Evolutionary conservation across 2,329 filamentous ascomycete genomes (phyloP).

Genomic region (Iodosphaeria phyllophila): DNA sequence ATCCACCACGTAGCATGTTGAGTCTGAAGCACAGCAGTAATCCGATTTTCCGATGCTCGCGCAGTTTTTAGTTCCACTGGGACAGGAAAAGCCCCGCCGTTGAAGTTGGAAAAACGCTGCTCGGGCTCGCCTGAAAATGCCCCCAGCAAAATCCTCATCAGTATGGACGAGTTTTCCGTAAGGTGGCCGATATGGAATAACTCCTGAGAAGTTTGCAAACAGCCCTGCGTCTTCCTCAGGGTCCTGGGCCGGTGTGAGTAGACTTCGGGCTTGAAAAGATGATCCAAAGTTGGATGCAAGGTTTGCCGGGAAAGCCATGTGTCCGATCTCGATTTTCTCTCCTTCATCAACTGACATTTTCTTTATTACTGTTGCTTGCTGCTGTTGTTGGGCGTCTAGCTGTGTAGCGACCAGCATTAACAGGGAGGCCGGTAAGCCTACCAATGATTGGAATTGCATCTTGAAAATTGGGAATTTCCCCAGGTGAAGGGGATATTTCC

Average conservation of each 20-base stretch:
- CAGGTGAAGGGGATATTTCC: no score
- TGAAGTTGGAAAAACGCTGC: slow-evolving; percentile 28
- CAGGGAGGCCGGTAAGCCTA: slow-evolving; percentile 23
- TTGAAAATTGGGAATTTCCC: no score
- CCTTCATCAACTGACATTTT: slow-evolving; percentile 54
- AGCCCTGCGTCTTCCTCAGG: slow-evolving; percentile 11
- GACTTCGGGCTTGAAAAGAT: slow-evolving; percentile 12
- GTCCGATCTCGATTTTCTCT: slow-evolving; percentile 57
- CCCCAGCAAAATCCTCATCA: slow-evolving; percentile 2
- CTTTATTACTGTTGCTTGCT: slow-evolving; percentile 40
- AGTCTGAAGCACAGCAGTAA: slow-evolving; percentile 51
- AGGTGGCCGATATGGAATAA: slow-evolving; percentile 24
- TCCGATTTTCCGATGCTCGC: slow-evolving; percentile 43
- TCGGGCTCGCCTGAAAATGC: slow-evolving; percentile 22
- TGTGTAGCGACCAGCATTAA: slow-evolving; percentile 24
- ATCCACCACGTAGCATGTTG: slow-evolving; percentile 45
- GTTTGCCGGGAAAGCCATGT: slow-evolving; percentile 29
- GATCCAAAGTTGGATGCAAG: slow-evolving; percentile 11
- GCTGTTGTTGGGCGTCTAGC: slow-evolving; percentile 14
- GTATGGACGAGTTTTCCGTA: slow-evolving; percentile 27
- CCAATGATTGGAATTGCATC: no score
- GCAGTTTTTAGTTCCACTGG: slow-evolving; percentile 46
- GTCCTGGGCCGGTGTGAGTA: slow-evolving; percentile 6
- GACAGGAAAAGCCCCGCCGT: slow-evolving; percentile 45
- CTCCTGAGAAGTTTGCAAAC: slow-evolving; percentile 14